Evolutionary conservation across 208 protist species (phyloP).

Genomic region (Crithidia acanthocephali): DNA sequence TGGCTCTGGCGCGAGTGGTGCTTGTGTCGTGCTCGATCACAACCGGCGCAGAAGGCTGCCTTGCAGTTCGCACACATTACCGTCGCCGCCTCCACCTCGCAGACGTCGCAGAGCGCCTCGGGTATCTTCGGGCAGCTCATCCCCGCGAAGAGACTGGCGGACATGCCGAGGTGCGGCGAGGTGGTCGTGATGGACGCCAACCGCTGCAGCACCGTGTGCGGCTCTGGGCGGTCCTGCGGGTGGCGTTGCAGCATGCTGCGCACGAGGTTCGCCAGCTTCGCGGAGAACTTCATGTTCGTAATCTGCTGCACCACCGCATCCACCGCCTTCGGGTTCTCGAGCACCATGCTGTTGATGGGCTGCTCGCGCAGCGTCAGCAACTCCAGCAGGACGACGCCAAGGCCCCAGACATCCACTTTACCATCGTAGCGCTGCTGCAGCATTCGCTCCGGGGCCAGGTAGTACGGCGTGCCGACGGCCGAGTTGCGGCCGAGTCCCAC

Average conservation of each 20-base stretch:
- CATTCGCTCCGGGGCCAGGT: conserved; percentile 92
- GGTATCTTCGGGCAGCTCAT: conserved; percentile 63
- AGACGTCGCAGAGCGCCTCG: conserved; percentile 60
- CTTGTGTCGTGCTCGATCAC: conserved; percentile 65
- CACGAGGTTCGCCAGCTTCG: conserved; percentile 56
- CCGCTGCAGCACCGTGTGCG: conserved; percentile 51
- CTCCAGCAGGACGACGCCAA: conserved; percentile 83
- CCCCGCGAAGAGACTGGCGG: conserved; percentile 40
- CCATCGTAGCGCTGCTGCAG: conserved; percentile 80
- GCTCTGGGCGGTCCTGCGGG: conserved; percentile 62
- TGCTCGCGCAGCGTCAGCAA: conserved; percentile 78
- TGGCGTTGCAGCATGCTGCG: conserved; percentile 79
- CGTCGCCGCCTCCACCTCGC: conserved; percentile 60
- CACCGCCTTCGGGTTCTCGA: conserved; percentile 59
- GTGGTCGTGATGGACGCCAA: conserved; percentile 43
- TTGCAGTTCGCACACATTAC: conserved; percentile 51
- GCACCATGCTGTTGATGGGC: conserved; percentile 83
- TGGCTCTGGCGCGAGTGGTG: conserved; percentile 68
- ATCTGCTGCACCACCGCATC: conserved; percentile 65
- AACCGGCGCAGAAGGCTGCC: conserved; percentile 62
- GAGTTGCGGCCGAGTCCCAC: conserved; percentile 66
- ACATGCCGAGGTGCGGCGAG: conserved; percentile 35
- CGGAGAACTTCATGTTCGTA: conserved; percentile 65
- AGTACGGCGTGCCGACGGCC: conserved; percentile 90
- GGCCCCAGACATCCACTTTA: conserved; percentile 89